Evolutionary conservation across 768 basidiomycete genomes (phyloP), one percentile per base, ranked within the genome.

Genomic region (Suillus hirtellus): DNA sequence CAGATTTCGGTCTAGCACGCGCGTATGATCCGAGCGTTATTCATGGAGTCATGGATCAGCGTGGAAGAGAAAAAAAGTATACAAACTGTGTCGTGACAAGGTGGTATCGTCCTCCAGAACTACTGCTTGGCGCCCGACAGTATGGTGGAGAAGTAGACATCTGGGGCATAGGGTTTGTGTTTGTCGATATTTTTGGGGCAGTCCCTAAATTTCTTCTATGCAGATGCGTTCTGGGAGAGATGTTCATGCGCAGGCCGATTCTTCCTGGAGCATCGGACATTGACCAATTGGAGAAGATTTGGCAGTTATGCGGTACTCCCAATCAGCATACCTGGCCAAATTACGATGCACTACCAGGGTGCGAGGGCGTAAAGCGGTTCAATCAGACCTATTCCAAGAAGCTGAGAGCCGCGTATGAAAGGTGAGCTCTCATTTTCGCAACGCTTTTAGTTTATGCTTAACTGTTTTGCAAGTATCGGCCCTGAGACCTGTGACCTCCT

Each of bases 141-240:
- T 99, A 99, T 68, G 94, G 94, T 10, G 92, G 93, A 0, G 93
- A 95, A 68, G 90, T 99, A 49, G 97, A 99, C 75, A 89, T 99
- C 70, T 99, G 97, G 97, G 95, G 96, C 8, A 88, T 99, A 60
- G 97, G 96, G 88, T 96, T 72, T 69, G 88, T 80, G 87, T 95
- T 72, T 69, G 87, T 80, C 34, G 27, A 46, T 47, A 60, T 54
- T 42, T 56, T 37, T 24, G 10, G 58, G 42, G 40, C 31, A 37
- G 50, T 11, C 43, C 40, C 9, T 50, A 34, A 31, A 58, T 64
- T 66, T 56, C 19, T 9, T 24, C 37, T 50, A 11, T 47, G 6
- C 65, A 96, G 94, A 8, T 97, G 96, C 75, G 93, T 98, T 35
- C 80, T 99, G n/a, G 96, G 91, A 37, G 97, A 99, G 76, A 98